Evolutionary conservation across 2,329 filamentous ascomycete genomes (phyloP).

Genomic region (Xylaria sp.): DNA sequence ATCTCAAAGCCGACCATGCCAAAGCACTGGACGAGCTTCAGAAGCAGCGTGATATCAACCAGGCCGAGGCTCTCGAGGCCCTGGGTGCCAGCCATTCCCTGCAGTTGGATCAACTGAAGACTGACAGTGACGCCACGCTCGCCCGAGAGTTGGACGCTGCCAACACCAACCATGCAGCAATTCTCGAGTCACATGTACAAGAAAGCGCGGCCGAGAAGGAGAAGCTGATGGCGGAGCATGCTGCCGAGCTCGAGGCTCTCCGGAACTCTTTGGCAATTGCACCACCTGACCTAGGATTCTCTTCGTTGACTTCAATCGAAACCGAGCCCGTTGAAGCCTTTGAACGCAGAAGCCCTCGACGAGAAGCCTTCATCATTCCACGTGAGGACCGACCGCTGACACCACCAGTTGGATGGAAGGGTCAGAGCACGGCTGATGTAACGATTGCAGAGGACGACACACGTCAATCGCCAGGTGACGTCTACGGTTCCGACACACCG

Average conservation of each 20-base stretch:
- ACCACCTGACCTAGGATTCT: constrained; percentile 44
- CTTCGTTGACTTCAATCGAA: constrained; percentile 49
- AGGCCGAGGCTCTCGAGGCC: constrained; percentile 28
- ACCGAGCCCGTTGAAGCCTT: constrained; percentile 46
- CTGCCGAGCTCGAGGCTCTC: constrained; percentile 37
- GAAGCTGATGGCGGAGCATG: constrained; percentile 31
- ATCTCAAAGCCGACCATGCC: constrained; percentile 25
- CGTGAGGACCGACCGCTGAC: constrained; percentile 48
- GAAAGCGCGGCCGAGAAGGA: constrained; percentile 32
- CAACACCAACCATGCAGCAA: constrained; percentile 23
- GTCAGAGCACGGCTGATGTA: constrained; percentile 42
- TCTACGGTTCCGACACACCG: constrained; percentile 49
- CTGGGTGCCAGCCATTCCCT: constrained; percentile 27
- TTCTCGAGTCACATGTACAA: constrained; percentile 29
- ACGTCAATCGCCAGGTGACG: constrained; percentile 52
- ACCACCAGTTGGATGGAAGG: constrained; percentile 48
- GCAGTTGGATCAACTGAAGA: constrained; percentile 29
- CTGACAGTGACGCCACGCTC: constrained; percentile 27
- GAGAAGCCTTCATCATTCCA: constrained; percentile 60
- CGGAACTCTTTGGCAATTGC: constrained; percentile 28
- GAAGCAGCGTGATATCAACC: constrained; percentile 24
- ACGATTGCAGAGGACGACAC: constrained; percentile 69
- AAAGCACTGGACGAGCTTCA: constrained; percentile 30
- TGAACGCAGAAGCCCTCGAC: constrained; percentile 52
- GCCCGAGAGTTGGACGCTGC: constrained; percentile 26